These are phyloP conservation scores for Mycena amicta DNA, from an alignment of 768 basidiomycete genomes.

Conservation along the genomic window DNA sequence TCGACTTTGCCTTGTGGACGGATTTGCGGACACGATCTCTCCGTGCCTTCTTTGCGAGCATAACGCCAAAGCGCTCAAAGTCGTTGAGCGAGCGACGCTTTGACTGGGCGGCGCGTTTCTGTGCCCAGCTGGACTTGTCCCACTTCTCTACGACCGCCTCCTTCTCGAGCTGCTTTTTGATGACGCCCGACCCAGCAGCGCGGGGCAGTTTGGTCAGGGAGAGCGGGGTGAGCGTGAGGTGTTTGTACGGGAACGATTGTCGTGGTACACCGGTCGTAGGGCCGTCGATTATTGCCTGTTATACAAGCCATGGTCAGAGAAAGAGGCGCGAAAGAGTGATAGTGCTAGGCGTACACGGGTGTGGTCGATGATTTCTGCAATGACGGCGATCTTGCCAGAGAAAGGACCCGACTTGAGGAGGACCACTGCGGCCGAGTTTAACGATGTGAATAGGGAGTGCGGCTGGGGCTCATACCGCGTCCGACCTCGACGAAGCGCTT, in stretches of 20 bases:
- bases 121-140: constrained; percentile 86
- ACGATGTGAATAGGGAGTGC: constrained; percentile 3
- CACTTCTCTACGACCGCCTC: constrained; percentile 85
- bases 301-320: background rate
- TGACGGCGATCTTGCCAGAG: constrained; percentile 89
- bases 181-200: constrained; percentile 75
- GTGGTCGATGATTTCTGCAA: constrained; percentile 98
- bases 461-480: constrained; percentile 58
- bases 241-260: constrained; percentile 88
- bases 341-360: constrained; percentile 83
- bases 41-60: constrained; percentile 87
- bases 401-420: constrained; percentile 89
- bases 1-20: constrained; percentile 54
- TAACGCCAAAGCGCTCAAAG: constrained; percentile 88
- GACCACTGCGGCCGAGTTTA: constrained; percentile 60
- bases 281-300: constrained; percentile 96
- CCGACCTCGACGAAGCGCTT: constrained; percentile 98
- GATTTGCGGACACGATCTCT: constrained; percentile 77
- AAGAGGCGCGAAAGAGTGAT: too few relatives aligned
- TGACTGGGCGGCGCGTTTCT: constrained; percentile 76
- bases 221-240: constrained; percentile 89
- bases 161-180: constrained; percentile 88
- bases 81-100: constrained; percentile 80
- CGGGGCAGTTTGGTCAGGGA: constrained; percentile 84
- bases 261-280: constrained; percentile 90